Conservation (phyloP, 2,329 filamentous ascomycete genomes). For the Cladophialophora carrionii region DNA sequence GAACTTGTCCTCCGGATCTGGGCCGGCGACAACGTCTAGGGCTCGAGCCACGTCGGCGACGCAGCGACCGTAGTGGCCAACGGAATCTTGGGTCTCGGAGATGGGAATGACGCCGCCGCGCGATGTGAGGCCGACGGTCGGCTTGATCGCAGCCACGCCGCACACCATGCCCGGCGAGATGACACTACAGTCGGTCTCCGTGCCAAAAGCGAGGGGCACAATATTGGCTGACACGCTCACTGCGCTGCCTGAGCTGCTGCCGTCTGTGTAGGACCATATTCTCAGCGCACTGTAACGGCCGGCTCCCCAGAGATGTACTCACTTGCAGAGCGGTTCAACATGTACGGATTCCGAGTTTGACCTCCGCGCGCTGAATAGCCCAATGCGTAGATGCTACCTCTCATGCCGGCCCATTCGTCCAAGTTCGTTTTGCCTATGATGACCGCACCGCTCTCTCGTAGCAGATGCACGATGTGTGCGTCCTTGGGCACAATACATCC, state of each 20-base stretch:
- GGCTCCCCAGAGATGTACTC: not conserved
- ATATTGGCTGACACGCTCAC: slow-evolving; percentile 44
- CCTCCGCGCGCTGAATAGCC: slow-evolving; percentile 69
- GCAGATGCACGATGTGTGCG: slow-evolving; percentile 38
- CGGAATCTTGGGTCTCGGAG: slow-evolving; percentile 38
- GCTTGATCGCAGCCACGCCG: slow-evolving; percentile 44
- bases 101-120: slow-evolving; percentile 43
- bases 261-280: slow-evolving; percentile 31
- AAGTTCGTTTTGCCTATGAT: slow-evolving; percentile 45
- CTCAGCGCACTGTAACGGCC: not conserved
- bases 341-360: slow-evolving; percentile 68
- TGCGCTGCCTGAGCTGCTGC: slow-evolving; percentile 41
- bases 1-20: slow-evolving; percentile 32
- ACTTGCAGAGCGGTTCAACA: slow-evolving; percentile 32
- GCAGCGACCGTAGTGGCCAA: slow-evolving; percentile 37
- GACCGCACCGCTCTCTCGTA: slow-evolving; percentile 41
- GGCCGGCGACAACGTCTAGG: slow-evolving; percentile 32
- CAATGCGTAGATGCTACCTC: slow-evolving; percentile 52
- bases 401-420: slow-evolving; percentile 38
- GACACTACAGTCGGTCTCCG: slow-evolving; percentile 44
- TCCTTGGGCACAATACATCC: slow-evolving; percentile 37
- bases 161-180: slow-evolving; percentile 42
- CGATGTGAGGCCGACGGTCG: slow-evolving; percentile 42
- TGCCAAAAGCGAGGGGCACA: slow-evolving; percentile 43
- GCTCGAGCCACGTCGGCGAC: slow-evolving; percentile 36